phyloP scores from a whole-genome alignment of 805 yeast species.

The Kuraishia molischiana region DNA sequence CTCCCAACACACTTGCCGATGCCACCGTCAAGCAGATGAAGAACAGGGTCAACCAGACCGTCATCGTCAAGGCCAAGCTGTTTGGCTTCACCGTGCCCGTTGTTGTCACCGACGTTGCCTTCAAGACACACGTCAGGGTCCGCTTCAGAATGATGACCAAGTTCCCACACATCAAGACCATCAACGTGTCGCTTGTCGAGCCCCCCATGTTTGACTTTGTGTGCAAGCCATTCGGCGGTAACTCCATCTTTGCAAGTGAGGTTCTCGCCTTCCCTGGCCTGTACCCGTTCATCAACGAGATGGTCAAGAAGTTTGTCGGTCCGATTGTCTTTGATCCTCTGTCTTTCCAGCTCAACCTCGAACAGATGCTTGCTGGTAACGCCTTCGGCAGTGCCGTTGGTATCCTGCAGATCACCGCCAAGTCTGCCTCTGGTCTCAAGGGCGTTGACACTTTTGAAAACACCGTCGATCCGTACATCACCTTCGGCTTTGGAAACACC shows the following conservation, averaged over 20 bases:
- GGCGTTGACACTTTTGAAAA: constrained; percentile 64
- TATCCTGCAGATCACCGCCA: constrained; percentile 60
- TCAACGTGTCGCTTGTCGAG: constrained; percentile 75
- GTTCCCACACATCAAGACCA: constrained; percentile 90
- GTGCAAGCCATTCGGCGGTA: constrained; percentile 65
- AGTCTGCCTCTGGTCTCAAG: constrained; percentile 57
- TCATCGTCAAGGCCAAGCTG: constrained; percentile 67
- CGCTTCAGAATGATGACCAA: constrained; percentile 83
- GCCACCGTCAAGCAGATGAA: constrained; percentile 77
- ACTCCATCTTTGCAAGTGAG: constrained; percentile 81
- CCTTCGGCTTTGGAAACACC: constrained; percentile 50
- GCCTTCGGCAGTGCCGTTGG: constrained; percentile 79
- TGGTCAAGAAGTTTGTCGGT: constrained; percentile 81
- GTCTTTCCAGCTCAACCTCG: constrained; percentile 86
- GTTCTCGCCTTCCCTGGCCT: constrained; percentile 82
- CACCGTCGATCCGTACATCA: constrained; percentile 85
- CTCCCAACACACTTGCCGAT: constrained; percentile 85
- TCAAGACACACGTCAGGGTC: constrained; percentile 65
- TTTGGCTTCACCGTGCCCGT: constrained; percentile 82
- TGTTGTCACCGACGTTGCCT: constrained; percentile 69
- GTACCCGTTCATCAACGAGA: constrained; percentile 68
- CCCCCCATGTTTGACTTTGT: constrained; percentile 86
- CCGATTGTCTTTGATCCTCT: constrained; percentile 85
- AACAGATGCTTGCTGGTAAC: constrained; percentile 80
- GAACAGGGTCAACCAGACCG: constrained; percentile 73